Evolutionary conservation across 2,329 filamentous ascomycete genomes (phyloP).

Genomic region (Sarocladiaceae sp.): DNA sequence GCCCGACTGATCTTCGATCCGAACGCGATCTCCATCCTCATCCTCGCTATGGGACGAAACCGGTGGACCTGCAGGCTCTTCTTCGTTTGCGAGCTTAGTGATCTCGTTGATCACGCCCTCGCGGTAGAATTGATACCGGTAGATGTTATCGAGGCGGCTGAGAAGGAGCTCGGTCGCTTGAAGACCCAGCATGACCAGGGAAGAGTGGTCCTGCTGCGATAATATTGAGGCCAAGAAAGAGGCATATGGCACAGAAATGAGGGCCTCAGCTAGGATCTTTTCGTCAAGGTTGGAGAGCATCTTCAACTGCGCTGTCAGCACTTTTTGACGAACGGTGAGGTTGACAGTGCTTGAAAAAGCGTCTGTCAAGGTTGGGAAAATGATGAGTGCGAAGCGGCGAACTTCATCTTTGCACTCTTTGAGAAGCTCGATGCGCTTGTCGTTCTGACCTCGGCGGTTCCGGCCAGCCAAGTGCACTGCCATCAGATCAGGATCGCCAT

Average conservation of each 20-base stretch:
- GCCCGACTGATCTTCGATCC: conserved; percentile 17
- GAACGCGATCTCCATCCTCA: conserved; percentile 13
- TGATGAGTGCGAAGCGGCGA: conserved; percentile 83
- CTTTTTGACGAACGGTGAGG: conserved; percentile 86
- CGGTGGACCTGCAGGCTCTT: conserved; percentile 18
- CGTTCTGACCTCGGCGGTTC: conserved; percentile 42
- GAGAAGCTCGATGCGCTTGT: conserved; percentile 76
- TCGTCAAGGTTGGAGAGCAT: conserved; percentile 95
- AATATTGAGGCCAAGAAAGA: conserved; percentile 93
- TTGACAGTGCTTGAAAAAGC: conserved; percentile 98
- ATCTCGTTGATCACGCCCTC: conserved; percentile 95
- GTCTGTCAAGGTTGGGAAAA: conserved; percentile 91
- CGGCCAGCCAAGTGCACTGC: conserved; percentile 22
- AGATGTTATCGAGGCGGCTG: conserved; percentile 76
- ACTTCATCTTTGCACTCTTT: conserved; percentile 80
- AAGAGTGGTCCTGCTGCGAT: conserved; percentile 88
- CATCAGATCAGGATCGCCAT: conserved; percentile 27
- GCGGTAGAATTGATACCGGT: conserved; percentile 93
- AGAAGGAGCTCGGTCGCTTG: conserved; percentile 86
- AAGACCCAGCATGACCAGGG: conserved; percentile 77
- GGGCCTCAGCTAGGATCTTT: conserved; percentile 73
- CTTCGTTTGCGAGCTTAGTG: conserved; percentile 61
- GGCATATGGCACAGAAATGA: conserved; percentile 85
- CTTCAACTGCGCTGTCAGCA: conserved; percentile 90
- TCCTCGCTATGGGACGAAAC: conserved; percentile 12